Conservation (phyloP, 2,329 filamentous ascomycete species). For the Drechslerella dactyloides region DNA sequence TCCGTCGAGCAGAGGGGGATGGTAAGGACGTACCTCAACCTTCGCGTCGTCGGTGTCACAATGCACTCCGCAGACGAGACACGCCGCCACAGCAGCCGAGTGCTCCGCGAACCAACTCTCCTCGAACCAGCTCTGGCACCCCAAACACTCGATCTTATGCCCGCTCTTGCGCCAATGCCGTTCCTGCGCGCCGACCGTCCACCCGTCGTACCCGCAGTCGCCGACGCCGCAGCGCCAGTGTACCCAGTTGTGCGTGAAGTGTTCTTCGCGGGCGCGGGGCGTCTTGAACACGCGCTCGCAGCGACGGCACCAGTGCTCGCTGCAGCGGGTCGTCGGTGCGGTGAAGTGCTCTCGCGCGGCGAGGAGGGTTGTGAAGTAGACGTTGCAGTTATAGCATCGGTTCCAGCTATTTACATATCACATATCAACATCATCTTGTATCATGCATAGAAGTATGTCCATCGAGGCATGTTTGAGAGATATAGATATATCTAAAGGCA, state of each 20-base stretch:
- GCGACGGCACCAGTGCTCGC: slow-evolving; percentile 24
- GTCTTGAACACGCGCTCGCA: slow-evolving; percentile 34
- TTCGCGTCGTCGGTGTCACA: slow-evolving; percentile 11
- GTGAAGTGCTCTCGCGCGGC: slow-evolving; percentile 17
- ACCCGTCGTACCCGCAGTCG: slow-evolving; percentile 23
- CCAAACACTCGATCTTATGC: slow-evolving; percentile 29
- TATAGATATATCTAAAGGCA: too few species aligned
- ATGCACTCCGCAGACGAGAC: slow-evolving; percentile 25
- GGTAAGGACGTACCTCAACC: slow-evolving; percentile 10
- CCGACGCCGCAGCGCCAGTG: slow-evolving; percentile 32
- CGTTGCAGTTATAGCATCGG: slow-evolving; percentile 21
- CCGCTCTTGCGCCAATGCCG: slow-evolving; percentile 29
- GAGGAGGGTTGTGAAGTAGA: slow-evolving; percentile 10
- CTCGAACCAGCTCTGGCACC: slow-evolving; percentile 30
- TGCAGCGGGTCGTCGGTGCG: not conserved
- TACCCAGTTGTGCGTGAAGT: slow-evolving; percentile 26
- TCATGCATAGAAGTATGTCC: too few species aligned
- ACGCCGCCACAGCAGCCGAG: slow-evolving; percentile 15
- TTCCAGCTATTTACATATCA: slow-evolving; percentile 18
- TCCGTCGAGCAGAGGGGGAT: too few species aligned
- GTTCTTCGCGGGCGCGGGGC: slow-evolving; percentile 15
- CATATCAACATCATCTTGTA: not conserved
- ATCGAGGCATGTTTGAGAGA: too few species aligned
- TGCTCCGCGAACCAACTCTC: slow-evolving; percentile 26
- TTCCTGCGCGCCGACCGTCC: slow-evolving; percentile 22